These are phyloP conservation scores for Irpex lacteus DNA, from an alignment of 1,284 basidiomycete genomes.

Conservation along the genomic window DNA sequence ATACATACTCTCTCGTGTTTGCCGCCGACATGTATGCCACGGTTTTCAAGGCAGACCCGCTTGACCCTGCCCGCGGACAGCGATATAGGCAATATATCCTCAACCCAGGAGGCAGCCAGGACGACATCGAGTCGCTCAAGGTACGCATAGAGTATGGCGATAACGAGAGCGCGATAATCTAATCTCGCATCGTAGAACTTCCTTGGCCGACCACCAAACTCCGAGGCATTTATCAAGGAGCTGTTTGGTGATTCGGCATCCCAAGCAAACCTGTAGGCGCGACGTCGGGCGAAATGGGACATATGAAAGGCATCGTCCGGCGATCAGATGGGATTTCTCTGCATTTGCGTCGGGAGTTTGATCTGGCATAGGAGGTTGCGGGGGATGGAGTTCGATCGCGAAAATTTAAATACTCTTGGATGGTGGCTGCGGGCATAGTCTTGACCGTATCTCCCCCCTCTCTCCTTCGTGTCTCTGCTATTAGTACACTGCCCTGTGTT, in stretches of 20 bases:
- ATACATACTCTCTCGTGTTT: conserved; percentile 73
- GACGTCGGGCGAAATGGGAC: background rate
- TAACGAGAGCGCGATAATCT: background rate
- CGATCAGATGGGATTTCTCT: background rate
- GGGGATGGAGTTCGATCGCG: background rate
- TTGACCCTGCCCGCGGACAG: conserved; percentile 57
- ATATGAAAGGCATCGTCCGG: background rate
- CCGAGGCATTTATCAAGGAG: conserved; percentile 72
- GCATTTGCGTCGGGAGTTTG: background rate
- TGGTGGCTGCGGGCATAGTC: background rate
- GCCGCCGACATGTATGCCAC: conserved; percentile 79
- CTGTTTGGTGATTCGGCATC: conserved; percentile 42
- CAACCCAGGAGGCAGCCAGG: conserved; percentile 51
- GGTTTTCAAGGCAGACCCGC: conserved; percentile 75
- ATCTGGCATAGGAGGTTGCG: background rate
- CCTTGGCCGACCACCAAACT: conserved; percentile 74
- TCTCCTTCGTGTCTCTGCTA: background rate
- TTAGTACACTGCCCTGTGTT: background rate
- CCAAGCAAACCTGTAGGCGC: background rate
- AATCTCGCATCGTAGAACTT: conserved; percentile 45
- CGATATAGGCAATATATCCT: conserved; percentile 42
- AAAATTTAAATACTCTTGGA: background rate
- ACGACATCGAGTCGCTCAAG: conserved; percentile 57
- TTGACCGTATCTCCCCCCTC: background rate
- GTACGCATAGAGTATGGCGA: conserved; percentile 24